phyloP scores from a whole-genome alignment of 2,329 filamentous ascomycete genomes.

The Aspergillus sp. region DNA sequence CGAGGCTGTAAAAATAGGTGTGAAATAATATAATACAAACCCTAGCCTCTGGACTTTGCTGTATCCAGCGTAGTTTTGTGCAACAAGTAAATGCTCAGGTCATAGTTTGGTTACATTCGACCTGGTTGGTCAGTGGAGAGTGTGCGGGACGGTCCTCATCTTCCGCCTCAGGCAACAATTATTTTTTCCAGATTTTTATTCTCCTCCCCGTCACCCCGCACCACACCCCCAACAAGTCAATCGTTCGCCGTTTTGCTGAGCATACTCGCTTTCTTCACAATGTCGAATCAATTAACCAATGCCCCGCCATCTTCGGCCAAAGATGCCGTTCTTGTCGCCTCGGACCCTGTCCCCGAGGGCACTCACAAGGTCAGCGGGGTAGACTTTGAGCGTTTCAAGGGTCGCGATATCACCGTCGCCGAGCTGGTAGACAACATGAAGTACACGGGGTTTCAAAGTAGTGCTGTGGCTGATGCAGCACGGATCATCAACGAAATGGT shows the following conservation, averaged over 20 bases:
- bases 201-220: not conserved
- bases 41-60: no score
- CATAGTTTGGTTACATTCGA: no score
- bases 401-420: slow-evolving; percentile 74
- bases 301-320: slow-evolving; percentile 62
- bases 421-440: slow-evolving; percentile 80
- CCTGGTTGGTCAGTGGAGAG: not conserved
- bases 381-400: slow-evolving; percentile 80
- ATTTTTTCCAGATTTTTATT: not conserved
- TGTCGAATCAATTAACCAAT: slow-evolving; percentile 13
- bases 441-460: slow-evolving; percentile 82
- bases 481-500: slow-evolving; percentile 97
- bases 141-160: no score
- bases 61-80: no score
- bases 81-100: no score
- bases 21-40: no score
- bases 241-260: not conserved
- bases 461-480: slow-evolving; percentile 79
- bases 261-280: not conserved
- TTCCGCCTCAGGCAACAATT: slow-evolving; percentile 5
- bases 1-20: no score
- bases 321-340: slow-evolving; percentile 81
- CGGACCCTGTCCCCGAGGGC: slow-evolving; percentile 68
- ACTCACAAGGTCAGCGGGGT: slow-evolving; percentile 84
- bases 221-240: not conserved